Percentiles rank a stretch among this genome's conserved stretches.
These are phyloP conservation scores for Fraxinus excelsior DNA, from an alignment of 257 asterid species.

Conservation along the genomic window DNA sequence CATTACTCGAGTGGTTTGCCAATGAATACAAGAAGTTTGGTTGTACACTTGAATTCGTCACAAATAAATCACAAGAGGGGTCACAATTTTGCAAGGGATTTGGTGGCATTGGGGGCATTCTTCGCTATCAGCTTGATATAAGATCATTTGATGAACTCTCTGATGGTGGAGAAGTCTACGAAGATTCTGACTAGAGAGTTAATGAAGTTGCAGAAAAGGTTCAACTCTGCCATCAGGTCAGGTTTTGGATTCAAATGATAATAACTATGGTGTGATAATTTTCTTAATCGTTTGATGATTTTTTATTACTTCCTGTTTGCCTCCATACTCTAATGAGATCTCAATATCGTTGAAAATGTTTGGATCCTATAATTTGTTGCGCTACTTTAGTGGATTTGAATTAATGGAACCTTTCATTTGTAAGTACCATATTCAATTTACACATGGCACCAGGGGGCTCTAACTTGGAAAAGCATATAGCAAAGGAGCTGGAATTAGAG, in stretches of 20 bases:
- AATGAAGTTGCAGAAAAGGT: neutral
- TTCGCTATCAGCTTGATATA: constrained; percentile 40
- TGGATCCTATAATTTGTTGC: neutral
- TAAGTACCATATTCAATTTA: too few relatives aligned
- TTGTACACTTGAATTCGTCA: constrained; percentile 39
- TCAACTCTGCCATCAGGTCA: neutral
- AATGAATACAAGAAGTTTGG: constrained; percentile 40
- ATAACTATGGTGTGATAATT: neutral
- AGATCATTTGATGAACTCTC: constrained; percentile 40
- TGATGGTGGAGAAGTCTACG: constrained; percentile 31
- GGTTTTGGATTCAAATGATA: neutral
- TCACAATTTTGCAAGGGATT: constrained; percentile 42
- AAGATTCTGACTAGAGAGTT: constrained; percentile 38
- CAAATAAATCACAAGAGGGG: constrained; percentile 44
- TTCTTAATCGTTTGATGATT: neutral
- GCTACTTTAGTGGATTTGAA: neutral
- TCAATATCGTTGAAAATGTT: neutral
- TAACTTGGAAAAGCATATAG: too few relatives aligned
- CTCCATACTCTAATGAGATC: neutral
- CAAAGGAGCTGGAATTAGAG: too few relatives aligned
- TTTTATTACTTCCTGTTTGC: neutral
- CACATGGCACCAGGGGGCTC: too few relatives aligned
- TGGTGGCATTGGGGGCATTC: constrained; percentile 45
- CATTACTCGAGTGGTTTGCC: constrained; percentile 45
- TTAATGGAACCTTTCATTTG: too few relatives aligned